Conservation (phyloP, 306 rosid genomes). For the Dalbergia oliveri region DNA sequence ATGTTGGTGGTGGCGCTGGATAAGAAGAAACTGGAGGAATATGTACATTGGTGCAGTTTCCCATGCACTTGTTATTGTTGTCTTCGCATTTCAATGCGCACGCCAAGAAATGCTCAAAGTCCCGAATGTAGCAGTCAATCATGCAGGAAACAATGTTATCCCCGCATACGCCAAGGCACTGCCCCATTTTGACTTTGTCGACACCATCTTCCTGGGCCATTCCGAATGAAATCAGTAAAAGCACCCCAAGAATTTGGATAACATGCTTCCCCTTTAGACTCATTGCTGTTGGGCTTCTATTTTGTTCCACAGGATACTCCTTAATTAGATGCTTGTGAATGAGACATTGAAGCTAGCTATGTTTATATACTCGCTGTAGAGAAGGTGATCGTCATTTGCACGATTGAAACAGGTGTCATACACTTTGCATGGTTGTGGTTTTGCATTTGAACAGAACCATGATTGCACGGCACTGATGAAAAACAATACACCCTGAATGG, state of each 20-base stretch:
- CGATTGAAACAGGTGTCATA: constrained; percentile 28
- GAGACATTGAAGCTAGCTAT: background rate
- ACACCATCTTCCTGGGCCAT: constrained; percentile 8
- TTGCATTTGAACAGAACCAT: background rate
- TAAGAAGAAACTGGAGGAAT: background rate
- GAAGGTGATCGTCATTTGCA: constrained; percentile 36
- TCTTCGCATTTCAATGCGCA: constrained; percentile 18
- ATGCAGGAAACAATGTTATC: constrained; percentile 18
- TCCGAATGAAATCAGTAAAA: constrained; percentile 37
- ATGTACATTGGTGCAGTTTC: background rate
- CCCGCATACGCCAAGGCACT: constrained; percentile 38
- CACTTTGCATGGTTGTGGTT: constrained; percentile 28
- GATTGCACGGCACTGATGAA: background rate
- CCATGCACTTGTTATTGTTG: constrained; percentile 21
- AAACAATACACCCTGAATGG: background rate
- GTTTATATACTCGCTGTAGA: constrained; percentile 11
- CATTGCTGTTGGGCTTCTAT: constrained; percentile 12
- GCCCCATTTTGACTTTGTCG: background rate
- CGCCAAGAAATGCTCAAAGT: background rate
- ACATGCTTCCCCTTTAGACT: constrained; percentile 2
- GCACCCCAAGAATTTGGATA: constrained; percentile 21
- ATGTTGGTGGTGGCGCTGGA: background rate
- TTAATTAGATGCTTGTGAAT: background rate
- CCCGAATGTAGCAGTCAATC: background rate
- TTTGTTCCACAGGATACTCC: constrained; percentile 2